Conservation (phyloP, 257 asterid genomes). For the Coffea eugenioides region DNA sequence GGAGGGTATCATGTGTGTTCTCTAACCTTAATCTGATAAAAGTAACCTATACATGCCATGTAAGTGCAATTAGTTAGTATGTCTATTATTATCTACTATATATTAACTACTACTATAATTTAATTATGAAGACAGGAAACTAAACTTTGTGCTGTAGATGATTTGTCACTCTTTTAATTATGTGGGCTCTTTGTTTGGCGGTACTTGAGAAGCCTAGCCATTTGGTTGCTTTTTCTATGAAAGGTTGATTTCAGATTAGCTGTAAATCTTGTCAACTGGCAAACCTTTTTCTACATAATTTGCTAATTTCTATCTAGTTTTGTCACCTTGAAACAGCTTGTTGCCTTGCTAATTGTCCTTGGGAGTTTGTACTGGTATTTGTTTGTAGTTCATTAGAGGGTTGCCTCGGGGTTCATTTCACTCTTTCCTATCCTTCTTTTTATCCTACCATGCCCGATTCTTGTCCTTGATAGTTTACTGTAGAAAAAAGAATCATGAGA, state of each 20-base stretch:
- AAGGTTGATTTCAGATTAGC: not conserved
- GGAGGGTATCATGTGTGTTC: too few species aligned
- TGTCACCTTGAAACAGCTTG: not conserved
- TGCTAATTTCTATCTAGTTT: not conserved
- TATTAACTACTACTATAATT: too few species aligned
- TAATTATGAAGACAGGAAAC: too few species aligned
- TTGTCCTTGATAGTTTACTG: too few species aligned
- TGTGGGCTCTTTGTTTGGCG: not conserved
- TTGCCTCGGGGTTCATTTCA: not conserved
- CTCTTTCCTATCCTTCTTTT: not conserved
- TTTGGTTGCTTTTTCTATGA: not conserved
- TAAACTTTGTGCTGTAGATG: not conserved
- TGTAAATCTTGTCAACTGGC: not conserved
- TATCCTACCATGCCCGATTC: too few species aligned
- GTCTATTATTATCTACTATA: too few species aligned
- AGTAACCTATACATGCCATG: too few species aligned
- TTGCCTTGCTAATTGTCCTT: not conserved
- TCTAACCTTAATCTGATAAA: too few species aligned
- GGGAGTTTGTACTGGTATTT: not conserved
- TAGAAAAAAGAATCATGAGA: not conserved
- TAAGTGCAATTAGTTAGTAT: too few species aligned
- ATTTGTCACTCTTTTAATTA: not conserved
- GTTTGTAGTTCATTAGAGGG: not conserved
- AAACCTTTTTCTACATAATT: not conserved
- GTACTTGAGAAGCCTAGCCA: not conserved